A percentile compares a stretch with the other conserved stretches of the same genome.
These are phyloP conservation scores for Fraxinus albicans DNA, from an alignment of 305 asterid species.

Conservation along the genomic window DNA sequence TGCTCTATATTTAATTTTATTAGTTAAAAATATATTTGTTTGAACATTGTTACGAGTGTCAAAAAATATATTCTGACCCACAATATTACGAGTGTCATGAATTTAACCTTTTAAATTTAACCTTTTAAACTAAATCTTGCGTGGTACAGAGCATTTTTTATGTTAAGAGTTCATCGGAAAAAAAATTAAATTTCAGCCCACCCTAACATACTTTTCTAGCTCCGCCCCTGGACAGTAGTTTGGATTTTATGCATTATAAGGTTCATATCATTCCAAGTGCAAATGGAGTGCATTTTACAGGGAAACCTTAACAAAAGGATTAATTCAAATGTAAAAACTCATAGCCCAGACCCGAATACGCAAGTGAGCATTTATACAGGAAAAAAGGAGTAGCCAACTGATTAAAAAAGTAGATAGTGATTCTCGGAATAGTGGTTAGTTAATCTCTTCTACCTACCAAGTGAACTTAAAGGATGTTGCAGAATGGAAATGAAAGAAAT, in stretches of 20 bases:
- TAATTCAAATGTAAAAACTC: background rate
- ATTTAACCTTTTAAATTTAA: no score
- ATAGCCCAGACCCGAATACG: background rate
- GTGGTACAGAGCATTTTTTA: no score
- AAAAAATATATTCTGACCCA: no score
- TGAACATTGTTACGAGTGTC: no score
- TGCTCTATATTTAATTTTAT: no score
- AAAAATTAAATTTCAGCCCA: no score
- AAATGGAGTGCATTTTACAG: background rate
- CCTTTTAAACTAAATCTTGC: no score
- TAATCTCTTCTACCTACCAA: background rate
- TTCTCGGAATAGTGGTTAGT: background rate
- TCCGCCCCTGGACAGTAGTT: background rate
- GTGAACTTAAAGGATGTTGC: background rate
- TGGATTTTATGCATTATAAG: background rate
- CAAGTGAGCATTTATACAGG: background rate
- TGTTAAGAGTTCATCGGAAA: no score
- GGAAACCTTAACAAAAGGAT: background rate
- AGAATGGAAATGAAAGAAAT: background rate
- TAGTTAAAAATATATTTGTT: no score
- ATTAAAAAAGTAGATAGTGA: background rate
- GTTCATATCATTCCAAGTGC: background rate
- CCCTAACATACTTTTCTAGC: no score
- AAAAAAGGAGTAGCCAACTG: background rate
- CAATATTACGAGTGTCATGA: no score